Base-by-base conservation (phyloP, 83 land plant genomes). In the Thuja plicata region DNA sequence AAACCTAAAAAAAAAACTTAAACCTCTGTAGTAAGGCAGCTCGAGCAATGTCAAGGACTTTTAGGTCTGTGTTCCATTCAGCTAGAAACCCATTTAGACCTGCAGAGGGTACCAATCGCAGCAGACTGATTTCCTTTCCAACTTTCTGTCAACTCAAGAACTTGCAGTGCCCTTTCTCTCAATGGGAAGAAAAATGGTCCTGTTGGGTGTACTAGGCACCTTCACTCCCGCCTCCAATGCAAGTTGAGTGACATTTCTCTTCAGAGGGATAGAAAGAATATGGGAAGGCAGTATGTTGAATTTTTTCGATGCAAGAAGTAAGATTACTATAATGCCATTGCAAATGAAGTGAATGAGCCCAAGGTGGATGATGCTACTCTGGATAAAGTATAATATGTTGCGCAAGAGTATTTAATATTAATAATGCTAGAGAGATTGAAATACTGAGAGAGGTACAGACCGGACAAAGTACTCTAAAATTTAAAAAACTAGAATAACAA, bases 221-320 rank as follows among this genome's bases (percentile, higher is more conserved):
- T n/a, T n/a, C n/a, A n/a, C n/a, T n/a, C n/a, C n/a, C n/a, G n/a
- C n/a, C 92, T 66, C 97, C 97, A 54, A 92, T 95, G 89, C 99
- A 97, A 87, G 97, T 97, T 38, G 99, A n/a, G n/a, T n/a, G n/a
- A 97, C 85, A 93, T 92, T 87, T 98, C 99, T 21, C 93, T 97
- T 40, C 96, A 94, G 84, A 92, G 92, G 79, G 94, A 96, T 62
- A 93, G 93, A 88, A 95, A 96, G 89, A 96, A 94, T 88, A 95
- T 97, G 92, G 99, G 99, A 15, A 89, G 96, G 77, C 90, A 98
- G 45, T 97, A 97, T 87, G 91, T 97, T 48, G 99, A 97, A 90
- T 96, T 97, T 81, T 97, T 97, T 91, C 90, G 97, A 40, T 92
- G 98, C 90, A 94, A 95, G 88, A 93, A 95, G 71, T 95, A 96